Percentiles rank a stretch among this genome's conserved stretches.
Conservation (phyloP, 768 basidiomycete genomes). For the Solioccasus polychromus region DNA sequence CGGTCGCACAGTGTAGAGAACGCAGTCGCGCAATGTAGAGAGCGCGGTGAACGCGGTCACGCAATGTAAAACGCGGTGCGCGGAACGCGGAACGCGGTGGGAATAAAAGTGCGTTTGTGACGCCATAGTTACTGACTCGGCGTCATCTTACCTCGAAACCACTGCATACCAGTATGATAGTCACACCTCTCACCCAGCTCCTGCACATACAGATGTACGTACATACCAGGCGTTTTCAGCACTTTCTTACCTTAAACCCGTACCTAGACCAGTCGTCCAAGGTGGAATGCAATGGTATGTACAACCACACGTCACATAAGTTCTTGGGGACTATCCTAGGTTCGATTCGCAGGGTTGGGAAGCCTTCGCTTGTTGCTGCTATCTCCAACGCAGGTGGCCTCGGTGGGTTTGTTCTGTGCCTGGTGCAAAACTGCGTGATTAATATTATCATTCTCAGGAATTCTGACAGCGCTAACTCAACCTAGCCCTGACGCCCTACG, state of each 20-base stretch:
- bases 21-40: no score
- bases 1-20: no score
- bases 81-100: no score
- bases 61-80: no score
- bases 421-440: not conserved
- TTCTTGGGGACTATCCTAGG: not conserved
- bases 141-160: no score
- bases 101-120: no score
- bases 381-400: conserved; percentile 83
- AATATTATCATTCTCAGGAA: conserved; percentile 41
- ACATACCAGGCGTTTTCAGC: not conserved
- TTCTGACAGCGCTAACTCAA: conserved; percentile 87
- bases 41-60: no score
- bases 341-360: conserved; percentile 62
- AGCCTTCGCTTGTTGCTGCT: conserved; percentile 70
- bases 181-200: conserved; percentile 60
- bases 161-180: conserved; percentile 38
- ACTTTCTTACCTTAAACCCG: not conserved
- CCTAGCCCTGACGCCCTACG: conserved; percentile 81
- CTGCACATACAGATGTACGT: conserved; percentile 66
- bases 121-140: no score
- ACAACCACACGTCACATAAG: not conserved
- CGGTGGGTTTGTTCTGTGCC: conserved; percentile 40
- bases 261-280: conserved; percentile 69
- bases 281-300: conserved; percentile 90